Percentiles rank a stretch among this genome's conserved stretches.
Conservation (phyloP, 805 yeast genomes). For the Yarrowia phangngaensis region DNA sequence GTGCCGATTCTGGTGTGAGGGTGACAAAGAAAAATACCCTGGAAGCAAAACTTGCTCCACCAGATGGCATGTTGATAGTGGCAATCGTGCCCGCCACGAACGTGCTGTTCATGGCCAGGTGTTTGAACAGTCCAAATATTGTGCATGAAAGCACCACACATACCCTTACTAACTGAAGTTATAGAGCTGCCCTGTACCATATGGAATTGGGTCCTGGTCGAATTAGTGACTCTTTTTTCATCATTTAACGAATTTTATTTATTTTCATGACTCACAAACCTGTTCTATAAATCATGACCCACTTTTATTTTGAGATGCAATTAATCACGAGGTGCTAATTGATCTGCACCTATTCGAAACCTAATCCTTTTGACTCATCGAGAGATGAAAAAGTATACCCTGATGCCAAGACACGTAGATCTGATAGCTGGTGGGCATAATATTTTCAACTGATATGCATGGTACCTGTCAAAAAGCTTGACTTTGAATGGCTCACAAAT, state of each 20-base stretch:
- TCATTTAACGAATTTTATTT: constrained; percentile 8
- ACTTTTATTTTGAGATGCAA: not conserved
- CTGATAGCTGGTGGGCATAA: too few species aligned
- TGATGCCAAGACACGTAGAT: too few species aligned
- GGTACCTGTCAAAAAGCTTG: too few species aligned
- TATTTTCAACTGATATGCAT: too few species aligned
- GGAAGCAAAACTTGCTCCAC: constrained; percentile 34
- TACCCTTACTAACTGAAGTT: constrained; percentile 13
- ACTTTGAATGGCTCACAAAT: too few species aligned
- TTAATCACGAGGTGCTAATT: too few species aligned
- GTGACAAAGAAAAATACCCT: constrained; percentile 32
- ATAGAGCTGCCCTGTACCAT: too few species aligned
- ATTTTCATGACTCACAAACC: constrained; percentile 1
- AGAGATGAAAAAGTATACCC: too few species aligned
- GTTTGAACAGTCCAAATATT: constrained; percentile 25
- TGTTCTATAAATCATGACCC: not conserved
- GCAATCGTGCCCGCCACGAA: constrained; percentile 35
- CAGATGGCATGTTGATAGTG: constrained; percentile 37
- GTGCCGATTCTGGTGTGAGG: constrained; percentile 35
- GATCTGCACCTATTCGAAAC: too few species aligned
- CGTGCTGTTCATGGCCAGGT: constrained; percentile 34
- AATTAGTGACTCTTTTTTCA: constrained; percentile 3
- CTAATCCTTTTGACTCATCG: too few species aligned
- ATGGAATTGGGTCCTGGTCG: too few species aligned
- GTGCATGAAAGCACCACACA: not conserved